phyloP scores from a whole-genome alignment of 768 basidiomycete genomes.

The Arthromyces matolae region DNA sequence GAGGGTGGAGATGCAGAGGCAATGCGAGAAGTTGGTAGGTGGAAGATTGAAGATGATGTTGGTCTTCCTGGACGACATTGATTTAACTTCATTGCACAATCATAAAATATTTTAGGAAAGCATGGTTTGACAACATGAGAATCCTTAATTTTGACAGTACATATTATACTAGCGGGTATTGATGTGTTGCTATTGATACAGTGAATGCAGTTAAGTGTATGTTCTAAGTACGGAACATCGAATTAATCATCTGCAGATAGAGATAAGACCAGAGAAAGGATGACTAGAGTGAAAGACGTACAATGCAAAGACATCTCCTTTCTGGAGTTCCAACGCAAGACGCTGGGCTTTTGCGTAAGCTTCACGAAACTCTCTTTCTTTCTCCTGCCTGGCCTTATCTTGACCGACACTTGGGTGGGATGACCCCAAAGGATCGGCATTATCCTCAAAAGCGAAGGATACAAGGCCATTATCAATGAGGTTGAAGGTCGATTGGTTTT shows the following conservation, averaged over 20 bases:
- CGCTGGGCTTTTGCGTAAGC: slow-evolving; percentile 32
- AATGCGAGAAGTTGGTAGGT: slow-evolving; percentile 87
- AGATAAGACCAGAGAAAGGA: background rate
- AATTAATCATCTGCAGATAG: background rate
- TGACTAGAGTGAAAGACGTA: background rate
- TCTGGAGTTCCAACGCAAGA: slow-evolving; percentile 26
- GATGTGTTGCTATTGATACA: slow-evolving; percentile 13
- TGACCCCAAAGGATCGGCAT: background rate
- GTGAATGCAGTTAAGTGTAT: background rate
- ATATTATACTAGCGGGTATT: background rate
- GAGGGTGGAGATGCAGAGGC: slow-evolving; percentile 70
- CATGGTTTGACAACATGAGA: slow-evolving; percentile 5
- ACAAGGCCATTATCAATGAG: background rate
- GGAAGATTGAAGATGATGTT: slow-evolving; percentile 80
- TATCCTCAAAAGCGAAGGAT: background rate
- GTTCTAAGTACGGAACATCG: background rate
- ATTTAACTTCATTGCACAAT: slow-evolving; percentile 6
- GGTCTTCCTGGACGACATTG: slow-evolving; percentile 58
- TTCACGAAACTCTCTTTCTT: slow-evolving; percentile 27
- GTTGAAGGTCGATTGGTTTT: background rate
- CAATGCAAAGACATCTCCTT: slow-evolving; percentile 14
- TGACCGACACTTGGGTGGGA: background rate
- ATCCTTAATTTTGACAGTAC: slow-evolving; percentile 1
- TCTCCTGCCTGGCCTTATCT: slow-evolving; percentile 21
- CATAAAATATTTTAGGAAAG: background rate